Base-by-base conservation (phyloP, 2,329 filamentous ascomycete species). In the Colletotrichum sp. region DNA sequence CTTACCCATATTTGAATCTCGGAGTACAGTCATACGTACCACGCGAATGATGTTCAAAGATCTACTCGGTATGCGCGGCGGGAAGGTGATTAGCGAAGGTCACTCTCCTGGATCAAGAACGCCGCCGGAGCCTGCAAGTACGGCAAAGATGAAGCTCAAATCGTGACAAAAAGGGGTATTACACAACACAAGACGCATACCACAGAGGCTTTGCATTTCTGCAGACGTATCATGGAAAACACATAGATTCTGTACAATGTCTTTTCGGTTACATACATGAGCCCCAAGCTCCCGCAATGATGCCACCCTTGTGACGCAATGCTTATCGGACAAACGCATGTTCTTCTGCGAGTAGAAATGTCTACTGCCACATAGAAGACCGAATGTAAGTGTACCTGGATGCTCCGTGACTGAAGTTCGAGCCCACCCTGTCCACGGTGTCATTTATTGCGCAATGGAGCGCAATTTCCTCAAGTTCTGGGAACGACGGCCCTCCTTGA, bases 1-100 rank as follows among this genome's bases (percentile, higher is more conserved):
- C 44, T 39, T 78, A 9, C 76, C 77, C 5, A 44, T 78, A 9
- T 76, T 76, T 9, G 77, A 78, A 32, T 78, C 77, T 16, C 67
- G 77, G 18, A 69, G 32, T 10, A 78, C 77, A 2, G 72, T 78
- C 5, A 34, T 77, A 3, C 69, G 72, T 6, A 78, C 77, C 1
- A 72, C 72, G 2, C 57, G 66, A 5, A 72, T 77, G 76, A 78
- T 78, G 72, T 67, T 69, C 15, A 73, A 71, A 8, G 77, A 78
- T 9, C 2, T 78, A 10, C 32, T 77, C 2, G 77, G 77, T 6
- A 15, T 71, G 15, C 39, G 62, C 3, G 49, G 32, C 7, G 34
- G 44, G 4, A 75, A 55, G 52, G 21, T 63, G 0, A 16, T 68
- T 2, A 68, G 36, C 32, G 69, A 77, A 13, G 76, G 76, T 6